phyloP scores from a whole-genome alignment of 345 rosid species.

The Eucalyptus guilfoylei region DNA sequence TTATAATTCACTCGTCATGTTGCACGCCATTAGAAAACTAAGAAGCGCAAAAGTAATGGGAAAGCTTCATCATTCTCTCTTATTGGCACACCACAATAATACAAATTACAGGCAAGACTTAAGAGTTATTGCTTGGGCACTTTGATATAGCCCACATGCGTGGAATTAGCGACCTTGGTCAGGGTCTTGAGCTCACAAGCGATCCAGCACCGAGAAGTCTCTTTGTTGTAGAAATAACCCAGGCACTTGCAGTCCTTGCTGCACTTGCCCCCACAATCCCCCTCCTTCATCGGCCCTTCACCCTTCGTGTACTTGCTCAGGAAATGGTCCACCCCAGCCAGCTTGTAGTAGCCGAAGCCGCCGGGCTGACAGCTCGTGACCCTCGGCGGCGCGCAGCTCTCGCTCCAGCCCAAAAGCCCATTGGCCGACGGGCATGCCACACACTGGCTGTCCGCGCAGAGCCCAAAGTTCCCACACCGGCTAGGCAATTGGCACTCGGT shows the following conservation, averaged over 20 bases:
- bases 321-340: constrained; percentile 45
- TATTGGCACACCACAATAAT: background rate
- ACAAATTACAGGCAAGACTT: background rate
- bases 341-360: constrained; percentile 19
- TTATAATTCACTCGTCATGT: background rate
- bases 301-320: constrained; percentile 27
- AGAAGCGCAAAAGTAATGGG: background rate
- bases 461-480: constrained; percentile 40
- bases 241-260: constrained; percentile 17
- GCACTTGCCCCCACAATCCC: constrained; percentile 38
- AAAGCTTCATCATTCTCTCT: background rate
- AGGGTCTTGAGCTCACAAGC: constrained; percentile 17
- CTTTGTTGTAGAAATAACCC: constrained; percentile 11
- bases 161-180: constrained; percentile 10
- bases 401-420: constrained; percentile 36
- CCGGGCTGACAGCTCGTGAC: constrained; percentile 9
- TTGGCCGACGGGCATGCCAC: constrained; percentile 36
- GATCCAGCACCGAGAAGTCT: constrained; percentile 8
- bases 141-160: constrained; percentile 10
- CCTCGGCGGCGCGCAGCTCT: constrained; percentile 12
- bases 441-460: constrained; percentile 38
- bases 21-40: background rate
- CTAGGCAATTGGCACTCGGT: constrained; percentile 33
- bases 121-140: background rate
- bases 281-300: constrained; percentile 11